phyloP scores from a whole-genome alignment of 306 rosid species.

The Acacia acuminata region DNA sequence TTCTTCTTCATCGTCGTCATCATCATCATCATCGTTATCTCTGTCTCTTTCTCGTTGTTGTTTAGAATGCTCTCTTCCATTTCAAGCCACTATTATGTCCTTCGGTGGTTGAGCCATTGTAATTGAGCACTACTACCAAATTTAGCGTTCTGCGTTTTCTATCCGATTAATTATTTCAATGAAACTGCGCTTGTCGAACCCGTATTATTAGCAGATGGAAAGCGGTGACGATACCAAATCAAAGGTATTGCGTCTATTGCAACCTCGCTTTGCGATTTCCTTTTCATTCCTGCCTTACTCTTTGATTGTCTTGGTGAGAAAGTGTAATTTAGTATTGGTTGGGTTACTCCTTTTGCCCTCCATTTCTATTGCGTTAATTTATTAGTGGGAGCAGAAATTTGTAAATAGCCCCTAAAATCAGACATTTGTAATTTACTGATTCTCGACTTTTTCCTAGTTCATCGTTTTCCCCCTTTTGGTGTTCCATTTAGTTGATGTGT shows the following conservation, averaged over 20 bases:
- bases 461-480: background rate
- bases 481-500: background rate
- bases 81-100: background rate
- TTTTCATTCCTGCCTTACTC: background rate
- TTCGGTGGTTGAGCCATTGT: slow-evolving; percentile 24
- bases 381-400: background rate
- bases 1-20: background rate
- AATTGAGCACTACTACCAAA: background rate
- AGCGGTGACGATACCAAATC: slow-evolving; percentile 34
- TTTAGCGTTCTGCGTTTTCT: background rate
- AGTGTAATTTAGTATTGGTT: too few relatives aligned
- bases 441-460: background rate
- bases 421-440: background rate
- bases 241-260: slow-evolving; percentile 30
- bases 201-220: slow-evolving; percentile 46
- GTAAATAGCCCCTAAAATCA: background rate
- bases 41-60: background rate
- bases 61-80: background rate
- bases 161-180: slow-evolving; percentile 40
- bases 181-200: slow-evolving; percentile 28
- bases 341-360: background rate
- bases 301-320: too few relatives aligned
- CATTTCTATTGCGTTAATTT: background rate
- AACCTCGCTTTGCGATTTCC: background rate
- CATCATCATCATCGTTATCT: background rate